Base-by-base conservation (phyloP, 78 protist species). In the Neovahlkampfia damariscottae region DNA sequence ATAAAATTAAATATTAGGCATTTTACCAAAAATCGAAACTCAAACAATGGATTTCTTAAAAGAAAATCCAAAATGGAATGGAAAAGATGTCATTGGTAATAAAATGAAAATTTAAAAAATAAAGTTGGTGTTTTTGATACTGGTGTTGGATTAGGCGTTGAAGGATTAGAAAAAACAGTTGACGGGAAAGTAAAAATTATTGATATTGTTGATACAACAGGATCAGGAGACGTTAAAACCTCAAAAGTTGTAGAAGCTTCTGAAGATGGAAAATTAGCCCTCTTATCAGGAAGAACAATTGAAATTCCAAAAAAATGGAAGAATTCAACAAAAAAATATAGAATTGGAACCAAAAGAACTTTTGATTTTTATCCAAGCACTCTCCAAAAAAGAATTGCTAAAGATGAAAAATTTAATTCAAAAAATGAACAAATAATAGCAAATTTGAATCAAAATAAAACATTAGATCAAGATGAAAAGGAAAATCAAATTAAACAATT, bases 171-270 rank as follows among this genome's bases (percentile, higher is more conserved):
- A 78, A 75, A 5, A 5, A 88, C 92, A 8, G 19, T 79, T 8
- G 89, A 85, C n/a, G 94, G 94, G n/a, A 27, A 8, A 35, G 89
- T 83, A 38, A 90, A 90, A 70, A 34, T 86, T 10, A 9, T 90
- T 8, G 92, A 88, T 77, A 5, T 88, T 8, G 40, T 90, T 40
- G 94, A 90, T 34, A 41, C 86, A 67, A 78, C 91, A 0, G 94
- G 91, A 41, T 2, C 36, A 0, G 89, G 93, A 8, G 92, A 84
- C n/a, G 85, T 88, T 1, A 86, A 83, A 50, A 87, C 37, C 38
- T 5, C 58, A 5, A 36, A 7, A 2, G 79, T 76, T 2, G 19
- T 0, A 1, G 35, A 3, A 0, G 74, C 1, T 6, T 77, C 31
- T 19, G 80, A 76, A 4, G 59, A 62, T 39, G 32, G 66, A 36